Conservation (phyloP, 768 basidiomycete genomes). For the Favolaschia claudopus region DNA sequence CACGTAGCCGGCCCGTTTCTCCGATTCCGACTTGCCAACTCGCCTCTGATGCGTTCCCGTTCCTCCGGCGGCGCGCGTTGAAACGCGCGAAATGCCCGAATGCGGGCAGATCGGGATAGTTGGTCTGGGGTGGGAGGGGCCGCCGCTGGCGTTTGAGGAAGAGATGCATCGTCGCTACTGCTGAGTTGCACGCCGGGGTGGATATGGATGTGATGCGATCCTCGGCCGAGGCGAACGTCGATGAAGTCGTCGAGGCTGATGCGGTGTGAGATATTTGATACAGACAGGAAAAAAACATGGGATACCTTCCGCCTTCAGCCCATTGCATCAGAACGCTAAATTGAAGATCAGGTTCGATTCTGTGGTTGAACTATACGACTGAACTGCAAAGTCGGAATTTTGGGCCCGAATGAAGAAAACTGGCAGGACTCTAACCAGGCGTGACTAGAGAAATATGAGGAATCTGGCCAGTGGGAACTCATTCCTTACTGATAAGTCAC, state of each 20-base stretch:
- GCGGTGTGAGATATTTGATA: neutral
- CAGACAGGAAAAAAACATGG: neutral
- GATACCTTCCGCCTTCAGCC: constrained; percentile 83
- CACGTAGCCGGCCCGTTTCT: constrained; percentile 43
- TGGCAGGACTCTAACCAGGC: constrained; percentile 89
- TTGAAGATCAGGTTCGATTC: neutral
- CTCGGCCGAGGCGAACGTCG: constrained; percentile 75
- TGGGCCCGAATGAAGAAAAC: constrained; percentile 89
- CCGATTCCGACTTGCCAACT: constrained; percentile 49
- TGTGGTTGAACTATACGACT: constrained; percentile 34
- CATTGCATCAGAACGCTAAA: constrained; percentile 89
- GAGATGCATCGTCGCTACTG: constrained; percentile 11
- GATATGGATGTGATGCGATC: constrained; percentile 56
- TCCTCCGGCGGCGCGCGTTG: constrained; percentile 72
- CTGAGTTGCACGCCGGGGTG: constrained; percentile 36
- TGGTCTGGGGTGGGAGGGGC: constrained; percentile 40
- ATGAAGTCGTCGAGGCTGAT: constrained; percentile 84
- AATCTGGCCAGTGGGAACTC: neutral
- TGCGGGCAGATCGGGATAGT: constrained; percentile 73
- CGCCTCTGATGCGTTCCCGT: constrained; percentile 63
- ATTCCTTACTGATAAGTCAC: constrained; percentile 81
- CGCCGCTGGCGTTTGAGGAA: constrained; percentile 14
- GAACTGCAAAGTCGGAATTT: constrained; percentile 87
- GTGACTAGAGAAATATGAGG: constrained; percentile 52
- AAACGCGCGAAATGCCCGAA: constrained; percentile 76